Evolutionary conservation across 768 basidiomycete species (phyloP), one percentile per base, ranked within the genome.

Genomic region (Leccinum disarticulatum): DNA sequence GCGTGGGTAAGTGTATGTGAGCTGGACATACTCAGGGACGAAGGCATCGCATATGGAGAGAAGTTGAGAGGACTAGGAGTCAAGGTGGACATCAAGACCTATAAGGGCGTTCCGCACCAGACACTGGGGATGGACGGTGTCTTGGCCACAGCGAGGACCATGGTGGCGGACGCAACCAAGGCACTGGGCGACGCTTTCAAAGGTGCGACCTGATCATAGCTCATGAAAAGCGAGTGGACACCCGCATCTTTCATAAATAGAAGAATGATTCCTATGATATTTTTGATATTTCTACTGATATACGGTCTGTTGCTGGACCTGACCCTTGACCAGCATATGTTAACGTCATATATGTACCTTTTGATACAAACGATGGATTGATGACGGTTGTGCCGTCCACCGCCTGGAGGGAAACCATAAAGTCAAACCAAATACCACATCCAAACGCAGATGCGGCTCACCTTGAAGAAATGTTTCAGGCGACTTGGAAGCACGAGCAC

Each of bases 391-490:
- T 91, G 10, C 81, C 80, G 68, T 94, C 87, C 35, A 97, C 86
- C 54, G 82, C 78, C 95, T 97, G 62, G 14, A 41, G 7, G 7
- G 52, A 60, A 38, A 63, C 25, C 5, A 17, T 55, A n/a, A 47
- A 25, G 22, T 25, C 15, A n/a, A 13, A 17, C 25, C 35, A 14
- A 19, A 15, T 36, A 38, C 15, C n/a, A 17, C 33, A 15, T 11
- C 30, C 22, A 2, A 28, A 35, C 13, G 4, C 14, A 27, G 48
- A 48, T 64, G 64, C 2, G 6, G 3, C 79, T 43, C 25, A 93
- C 95, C 83, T 94, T 96, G 17, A 85, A 80, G 70, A 98, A 98
- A 19, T 95, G 89, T 73, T 92, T 95, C 55, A 98, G 78, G 53
- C 87, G 82, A 72, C 94, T 95, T 0, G 97, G 94, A 1, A 95